Percentiles rank a stretch among this genome's conserved stretches.
Conservation (phyloP, 1,284 basidiomycete genomes). For the Cryptococcus wingfieldii region DNA sequence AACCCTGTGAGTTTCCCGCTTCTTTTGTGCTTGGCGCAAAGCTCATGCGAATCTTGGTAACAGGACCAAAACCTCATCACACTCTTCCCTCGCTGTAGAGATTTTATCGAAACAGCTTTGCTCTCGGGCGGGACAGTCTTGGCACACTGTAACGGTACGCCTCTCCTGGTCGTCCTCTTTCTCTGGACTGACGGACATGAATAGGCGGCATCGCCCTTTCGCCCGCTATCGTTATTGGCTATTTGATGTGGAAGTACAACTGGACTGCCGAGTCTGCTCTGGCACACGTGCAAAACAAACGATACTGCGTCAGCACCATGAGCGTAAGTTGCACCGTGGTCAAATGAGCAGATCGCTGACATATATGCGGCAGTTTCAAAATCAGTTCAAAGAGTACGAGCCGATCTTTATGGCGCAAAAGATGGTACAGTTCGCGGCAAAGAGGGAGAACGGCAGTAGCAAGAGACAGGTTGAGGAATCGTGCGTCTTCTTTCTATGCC, state of each 20-base stretch:
- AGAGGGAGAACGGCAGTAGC: slow-evolving; percentile 5
- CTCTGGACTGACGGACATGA: not conserved
- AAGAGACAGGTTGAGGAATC: slow-evolving; percentile 15
- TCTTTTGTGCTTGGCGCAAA: slow-evolving; percentile 24
- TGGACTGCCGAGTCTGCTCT: slow-evolving; percentile 73
- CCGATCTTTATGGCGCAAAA: slow-evolving; percentile 59
- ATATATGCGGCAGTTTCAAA: slow-evolving; percentile 60
- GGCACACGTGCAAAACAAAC: slow-evolving; percentile 76
- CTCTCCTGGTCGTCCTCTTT: not conserved
- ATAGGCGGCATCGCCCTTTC: slow-evolving; percentile 80
- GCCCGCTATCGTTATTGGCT: slow-evolving; percentile 85
- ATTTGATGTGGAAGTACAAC: slow-evolving; percentile 77
- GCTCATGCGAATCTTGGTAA: not conserved
- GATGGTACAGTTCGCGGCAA: slow-evolving; percentile 15
- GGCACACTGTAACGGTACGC: slow-evolving; percentile 82
- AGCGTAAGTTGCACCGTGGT: slow-evolving; percentile 50
- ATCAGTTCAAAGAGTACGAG: slow-evolving; percentile 88
- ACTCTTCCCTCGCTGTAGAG: slow-evolving; percentile 73
- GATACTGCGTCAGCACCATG: slow-evolving; percentile 85
- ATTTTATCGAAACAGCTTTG: slow-evolving; percentile 74
- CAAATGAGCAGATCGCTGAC: not conserved
- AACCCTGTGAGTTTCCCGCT: slow-evolving; percentile 56
- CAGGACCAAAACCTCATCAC: slow-evolving; percentile 79
- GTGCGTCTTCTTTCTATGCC: slow-evolving; percentile 6
- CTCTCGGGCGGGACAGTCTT: slow-evolving; percentile 67